A percentile compares a stretch with the other conserved stretches of the same genome.
Evolutionary conservation across 306 rosid species (phyloP).

Genomic region (Castanea mollissima): DNA sequence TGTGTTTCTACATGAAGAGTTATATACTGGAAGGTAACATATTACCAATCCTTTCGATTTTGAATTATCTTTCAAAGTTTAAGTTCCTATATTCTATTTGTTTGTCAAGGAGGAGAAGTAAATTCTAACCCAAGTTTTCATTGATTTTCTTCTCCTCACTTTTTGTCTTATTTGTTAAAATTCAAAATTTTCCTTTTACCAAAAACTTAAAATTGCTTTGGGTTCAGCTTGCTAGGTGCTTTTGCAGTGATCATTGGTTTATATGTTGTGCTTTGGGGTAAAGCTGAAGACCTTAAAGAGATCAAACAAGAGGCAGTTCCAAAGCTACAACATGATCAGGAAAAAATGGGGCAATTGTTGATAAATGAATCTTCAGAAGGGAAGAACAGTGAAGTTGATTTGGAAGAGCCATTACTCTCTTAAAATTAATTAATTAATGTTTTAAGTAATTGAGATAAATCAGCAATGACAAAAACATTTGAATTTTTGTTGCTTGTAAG

Average conservation of each 20-base stretch:
- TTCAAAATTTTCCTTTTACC: background rate
- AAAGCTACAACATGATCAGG: slow-evolving; percentile 18
- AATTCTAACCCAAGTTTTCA: background rate
- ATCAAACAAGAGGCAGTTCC: slow-evolving; percentile 21
- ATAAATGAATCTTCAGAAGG: background rate
- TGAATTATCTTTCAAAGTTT: too few species aligned
- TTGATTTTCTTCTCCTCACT: background rate
- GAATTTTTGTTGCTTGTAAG: slow-evolving; percentile 13
- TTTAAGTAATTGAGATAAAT: slow-evolving; percentile 20
- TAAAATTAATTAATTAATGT: slow-evolving; percentile 22
- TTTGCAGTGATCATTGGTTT: slow-evolving; percentile 54
- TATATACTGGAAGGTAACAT: slow-evolving; percentile 60
- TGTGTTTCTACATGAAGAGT: slow-evolving; percentile 46
- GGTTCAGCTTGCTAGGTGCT: slow-evolving; percentile 62
- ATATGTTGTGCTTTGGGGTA: slow-evolving; percentile 70
- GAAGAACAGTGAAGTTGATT: slow-evolving; percentile 22
- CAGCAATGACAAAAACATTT: background rate
- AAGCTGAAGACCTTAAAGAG: slow-evolving; percentile 48
- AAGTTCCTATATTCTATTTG: too few species aligned
- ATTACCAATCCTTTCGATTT: background rate
- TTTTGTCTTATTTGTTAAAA: background rate
- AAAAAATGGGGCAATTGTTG: background rate
- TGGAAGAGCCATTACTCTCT: slow-evolving; percentile 51
- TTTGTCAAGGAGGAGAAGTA: too few species aligned
- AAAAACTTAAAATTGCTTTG: background rate